Evolutionary conservation across 2,329 filamentous ascomycete species (phyloP).

Genomic region (Xylariaceae sp.): DNA sequence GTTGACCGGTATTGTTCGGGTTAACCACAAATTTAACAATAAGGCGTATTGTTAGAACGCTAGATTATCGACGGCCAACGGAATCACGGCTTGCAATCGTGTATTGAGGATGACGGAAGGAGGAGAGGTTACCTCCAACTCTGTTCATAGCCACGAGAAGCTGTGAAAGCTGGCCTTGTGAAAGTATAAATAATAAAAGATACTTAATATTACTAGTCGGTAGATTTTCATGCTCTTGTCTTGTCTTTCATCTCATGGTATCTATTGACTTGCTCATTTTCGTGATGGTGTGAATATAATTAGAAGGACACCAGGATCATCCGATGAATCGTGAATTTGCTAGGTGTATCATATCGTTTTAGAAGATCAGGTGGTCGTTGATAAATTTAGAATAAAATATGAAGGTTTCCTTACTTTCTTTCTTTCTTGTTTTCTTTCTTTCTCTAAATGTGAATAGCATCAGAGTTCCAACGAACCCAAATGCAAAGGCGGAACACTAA

Average conservation of each 20-base stretch:
- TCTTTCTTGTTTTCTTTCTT: no score
- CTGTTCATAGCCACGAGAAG: background rate
- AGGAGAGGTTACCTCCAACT: background rate
- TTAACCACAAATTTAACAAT: slow-evolving; percentile 3
- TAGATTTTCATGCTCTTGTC: background rate
- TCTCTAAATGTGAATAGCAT: background rate
- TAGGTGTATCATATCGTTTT: background rate
- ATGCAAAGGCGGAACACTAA: slow-evolving; percentile 36
- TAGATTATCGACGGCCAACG: background rate
- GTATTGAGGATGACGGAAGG: background rate
- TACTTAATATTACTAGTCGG: background rate
- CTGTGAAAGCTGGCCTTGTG: background rate
- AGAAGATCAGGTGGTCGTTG: background rate
- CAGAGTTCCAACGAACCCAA: slow-evolving; percentile 4
- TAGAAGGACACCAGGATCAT: background rate
- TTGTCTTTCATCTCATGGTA: background rate
- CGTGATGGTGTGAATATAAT: background rate
- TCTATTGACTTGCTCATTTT: background rate
- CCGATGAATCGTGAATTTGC: background rate
- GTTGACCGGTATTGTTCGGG: background rate
- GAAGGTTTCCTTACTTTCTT: no score
- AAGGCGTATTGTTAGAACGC: background rate
- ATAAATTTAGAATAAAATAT: background rate
- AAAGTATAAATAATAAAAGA: background rate
- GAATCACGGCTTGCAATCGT: background rate